Evolutionary conservation across 2,329 filamentous ascomycete genomes (phyloP).

Genomic region (Penicillium sp.): DNA sequence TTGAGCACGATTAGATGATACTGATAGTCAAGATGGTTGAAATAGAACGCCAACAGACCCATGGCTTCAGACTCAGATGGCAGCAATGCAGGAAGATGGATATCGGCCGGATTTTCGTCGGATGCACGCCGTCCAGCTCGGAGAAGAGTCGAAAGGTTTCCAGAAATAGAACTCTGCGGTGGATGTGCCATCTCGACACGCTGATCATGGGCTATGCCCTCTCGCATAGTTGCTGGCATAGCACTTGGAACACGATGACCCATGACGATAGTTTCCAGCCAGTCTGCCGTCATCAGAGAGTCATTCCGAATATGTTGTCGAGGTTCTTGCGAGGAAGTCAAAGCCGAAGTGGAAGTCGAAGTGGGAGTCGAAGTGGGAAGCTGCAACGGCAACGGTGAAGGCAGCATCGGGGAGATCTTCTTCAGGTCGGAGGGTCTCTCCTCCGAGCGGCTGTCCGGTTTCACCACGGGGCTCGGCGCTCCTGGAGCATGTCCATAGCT

Average conservation of each 20-base stretch:
- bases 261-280: constrained; percentile 36
- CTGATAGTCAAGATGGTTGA: constrained; percentile 37
- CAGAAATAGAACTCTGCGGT: background rate
- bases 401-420: background rate
- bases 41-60: constrained; percentile 38
- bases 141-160: background rate
- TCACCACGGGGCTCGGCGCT: background rate
- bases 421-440: background rate
- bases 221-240: constrained; percentile 22
- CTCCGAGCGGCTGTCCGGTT: background rate
- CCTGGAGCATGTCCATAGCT: background rate
- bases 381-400: too few relatives aligned
- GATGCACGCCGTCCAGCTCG: constrained; percentile 12
- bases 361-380: too few relatives aligned
- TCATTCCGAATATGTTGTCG: constrained; percentile 19
- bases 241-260: constrained; percentile 31
- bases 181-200: background rate
- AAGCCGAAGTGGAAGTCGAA: too few relatives aligned
- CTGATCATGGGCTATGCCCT: constrained; percentile 18
- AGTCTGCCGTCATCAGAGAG: constrained; percentile 30
- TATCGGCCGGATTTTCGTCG: constrained; percentile 24
- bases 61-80: constrained; percentile 36
- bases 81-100: constrained; percentile 28
- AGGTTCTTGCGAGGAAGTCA: background rate
- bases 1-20: constrained; percentile 41